phyloP scores from a whole-genome alignment of 164 flowering plant genomes.

The Paratinospora sagittata region DNA sequence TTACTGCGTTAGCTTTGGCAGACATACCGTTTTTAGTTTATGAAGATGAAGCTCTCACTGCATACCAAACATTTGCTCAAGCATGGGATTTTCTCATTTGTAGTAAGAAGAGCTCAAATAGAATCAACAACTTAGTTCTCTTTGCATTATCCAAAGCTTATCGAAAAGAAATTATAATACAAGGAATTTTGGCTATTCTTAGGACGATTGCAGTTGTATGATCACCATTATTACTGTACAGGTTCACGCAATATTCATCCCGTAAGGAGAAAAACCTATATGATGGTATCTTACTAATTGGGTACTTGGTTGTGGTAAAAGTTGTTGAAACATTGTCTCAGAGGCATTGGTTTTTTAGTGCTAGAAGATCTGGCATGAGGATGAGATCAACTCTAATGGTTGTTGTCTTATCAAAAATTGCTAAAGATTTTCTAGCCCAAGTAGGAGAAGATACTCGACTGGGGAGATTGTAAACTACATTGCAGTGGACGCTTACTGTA shows the following conservation, averaged over 20 bases:
- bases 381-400: slow-evolving; percentile 83
- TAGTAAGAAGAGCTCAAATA: slow-evolving; percentile 17
- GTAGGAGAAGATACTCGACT: slow-evolving; percentile 55
- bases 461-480: slow-evolving; percentile 89
- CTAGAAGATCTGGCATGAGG: slow-evolving; percentile 66
- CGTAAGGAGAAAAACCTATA: slow-evolving; percentile 16
- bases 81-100: slow-evolving; percentile 49
- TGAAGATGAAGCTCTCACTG: slow-evolving; percentile 56
- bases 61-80: slow-evolving; percentile 37
- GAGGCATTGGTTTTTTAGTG: slow-evolving; percentile 56
- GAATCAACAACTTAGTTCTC: slow-evolving; percentile 28
- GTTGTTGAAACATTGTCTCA: slow-evolving; percentile 60
- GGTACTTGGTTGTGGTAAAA: slow-evolving; percentile 45
- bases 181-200: slow-evolving; percentile 44
- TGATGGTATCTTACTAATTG: slow-evolving; percentile 45
- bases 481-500: slow-evolving; percentile 77
- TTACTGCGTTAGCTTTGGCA: slow-evolving; percentile 47
- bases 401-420: slow-evolving; percentile 55
- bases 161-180: slow-evolving; percentile 41
- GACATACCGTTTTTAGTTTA: slow-evolving; percentile 55
- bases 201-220: slow-evolving; percentile 40
- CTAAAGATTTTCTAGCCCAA: slow-evolving; percentile 66
- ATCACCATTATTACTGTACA: slow-evolving; percentile 59
- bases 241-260: slow-evolving; percentile 48
- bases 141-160: slow-evolving; percentile 45